Conservation (phyloP, 805 yeast species). For the Candida quercuum region DNA sequence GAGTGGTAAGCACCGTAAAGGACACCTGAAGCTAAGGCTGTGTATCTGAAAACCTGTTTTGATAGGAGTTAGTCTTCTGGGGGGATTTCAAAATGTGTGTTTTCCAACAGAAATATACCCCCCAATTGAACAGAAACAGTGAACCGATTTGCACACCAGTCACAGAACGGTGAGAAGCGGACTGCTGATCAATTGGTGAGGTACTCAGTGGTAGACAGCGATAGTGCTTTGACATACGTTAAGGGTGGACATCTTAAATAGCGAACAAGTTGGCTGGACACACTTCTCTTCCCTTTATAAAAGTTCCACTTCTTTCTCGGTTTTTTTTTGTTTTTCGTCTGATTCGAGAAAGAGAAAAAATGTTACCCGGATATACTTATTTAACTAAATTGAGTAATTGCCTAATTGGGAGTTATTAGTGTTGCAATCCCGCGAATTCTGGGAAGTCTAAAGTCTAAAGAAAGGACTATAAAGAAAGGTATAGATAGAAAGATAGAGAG, state of each 20-base stretch:
- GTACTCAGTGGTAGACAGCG: no score
- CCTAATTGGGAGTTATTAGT: neutral
- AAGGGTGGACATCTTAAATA: constrained; percentile 44
- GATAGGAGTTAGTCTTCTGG: constrained; percentile 8
- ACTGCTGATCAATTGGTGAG: no score
- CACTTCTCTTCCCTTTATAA: constrained; percentile 7
- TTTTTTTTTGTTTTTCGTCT: neutral
- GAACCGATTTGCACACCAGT: no score
- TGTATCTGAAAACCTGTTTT: constrained; percentile 79
- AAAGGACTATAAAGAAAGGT: no score
- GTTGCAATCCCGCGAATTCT: neutral
- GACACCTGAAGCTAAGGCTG: constrained; percentile 84
- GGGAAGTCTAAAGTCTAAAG: no score
- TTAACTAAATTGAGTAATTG: neutral
- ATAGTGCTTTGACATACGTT: constrained; percentile 32
- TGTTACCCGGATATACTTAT: neutral
- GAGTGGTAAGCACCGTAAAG: constrained; percentile 87
- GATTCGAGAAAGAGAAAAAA: neutral
- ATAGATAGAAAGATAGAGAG: no score
- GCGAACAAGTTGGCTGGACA: no score
- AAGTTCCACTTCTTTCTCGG: neutral
- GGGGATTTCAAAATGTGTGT: no score
- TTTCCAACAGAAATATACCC: no score
- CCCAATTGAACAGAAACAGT: no score
- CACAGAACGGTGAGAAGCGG: no score